Percentiles rank a stretch among this genome's conserved stretches.
phyloP scores from a whole-genome alignment of 2,329 filamentous ascomycete genomes.

The Botrytis deweyae region DNA sequence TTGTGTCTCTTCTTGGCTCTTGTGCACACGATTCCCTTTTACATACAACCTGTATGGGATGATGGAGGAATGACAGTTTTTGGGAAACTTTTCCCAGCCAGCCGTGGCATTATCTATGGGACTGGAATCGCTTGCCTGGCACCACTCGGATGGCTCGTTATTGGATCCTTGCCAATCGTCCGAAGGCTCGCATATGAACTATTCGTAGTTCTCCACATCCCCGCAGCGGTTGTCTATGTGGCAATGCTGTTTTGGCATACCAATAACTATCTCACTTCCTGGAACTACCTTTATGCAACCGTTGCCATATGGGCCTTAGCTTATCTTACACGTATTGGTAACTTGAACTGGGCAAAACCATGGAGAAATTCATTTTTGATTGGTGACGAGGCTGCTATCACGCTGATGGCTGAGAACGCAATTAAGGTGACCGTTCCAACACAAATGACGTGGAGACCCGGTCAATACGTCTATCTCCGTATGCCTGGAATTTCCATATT shows the following conservation, averaged over 20 bases:
- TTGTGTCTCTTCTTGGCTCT: conserved; percentile 79
- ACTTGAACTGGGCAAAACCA: conserved; percentile 86
- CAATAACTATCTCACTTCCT: conserved; percentile 86
- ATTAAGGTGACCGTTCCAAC: conserved; percentile 95
- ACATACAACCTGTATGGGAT: conserved; percentile 83
- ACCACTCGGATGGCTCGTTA: conserved; percentile 77
- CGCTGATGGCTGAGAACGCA: conserved; percentile 87
- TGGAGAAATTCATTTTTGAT: conserved; percentile 78
- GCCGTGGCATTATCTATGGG: conserved; percentile 73
- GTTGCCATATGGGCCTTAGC: conserved; percentile 75
- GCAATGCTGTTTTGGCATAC: conserved; percentile 94
- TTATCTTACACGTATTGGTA: conserved; percentile 73
- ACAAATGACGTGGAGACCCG: conserved; percentile 87
- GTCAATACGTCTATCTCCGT: conserved; percentile 90
- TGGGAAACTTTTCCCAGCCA: conserved; percentile 63
- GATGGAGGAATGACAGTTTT: conserved; percentile 72
- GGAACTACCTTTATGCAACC: conserved; percentile 83
- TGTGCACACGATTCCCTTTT: conserved; percentile 85
- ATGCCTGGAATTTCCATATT: conserved; percentile 91
- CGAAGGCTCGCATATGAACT: conserved; percentile 79
- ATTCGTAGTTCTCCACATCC: conserved; percentile 80
- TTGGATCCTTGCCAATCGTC: conserved; percentile 79
- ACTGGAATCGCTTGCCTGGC: conserved; percentile 80
- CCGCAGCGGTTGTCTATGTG: conserved; percentile 76
- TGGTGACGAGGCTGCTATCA: conserved; percentile 87